phyloP scores from a whole-genome alignment of 805 yeast genomes.

The Hyphopichia homilentoma region DNA sequence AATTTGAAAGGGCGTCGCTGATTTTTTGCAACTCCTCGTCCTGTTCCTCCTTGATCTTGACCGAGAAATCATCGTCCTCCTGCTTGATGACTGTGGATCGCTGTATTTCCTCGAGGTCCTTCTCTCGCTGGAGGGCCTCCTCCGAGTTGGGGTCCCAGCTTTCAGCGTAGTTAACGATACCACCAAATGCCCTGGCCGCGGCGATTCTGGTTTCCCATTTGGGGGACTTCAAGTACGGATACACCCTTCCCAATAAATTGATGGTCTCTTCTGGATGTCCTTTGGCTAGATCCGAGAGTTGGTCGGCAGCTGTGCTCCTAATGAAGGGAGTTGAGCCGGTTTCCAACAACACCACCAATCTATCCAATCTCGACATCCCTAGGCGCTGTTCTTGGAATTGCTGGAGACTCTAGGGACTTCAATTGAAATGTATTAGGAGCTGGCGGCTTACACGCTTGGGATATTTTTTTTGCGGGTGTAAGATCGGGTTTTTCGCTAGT shows the following conservation, averaged over 20 bases:
- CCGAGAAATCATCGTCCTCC: slow-evolving; percentile 21
- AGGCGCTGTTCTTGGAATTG: not conserved
- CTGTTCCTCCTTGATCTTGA: slow-evolving; percentile 35
- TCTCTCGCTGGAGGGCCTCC: slow-evolving; percentile 23
- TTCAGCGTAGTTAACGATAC: slow-evolving; percentile 74
- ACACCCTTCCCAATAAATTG: slow-evolving; percentile 79
- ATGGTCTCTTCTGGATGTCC: slow-evolving; percentile 92
- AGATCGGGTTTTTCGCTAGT: too few species aligned
- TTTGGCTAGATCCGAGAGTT: slow-evolving; percentile 87
- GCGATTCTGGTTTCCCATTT: slow-evolving; percentile 97
- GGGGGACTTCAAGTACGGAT: slow-evolving; percentile 76
- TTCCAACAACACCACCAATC: slow-evolving; percentile 64
- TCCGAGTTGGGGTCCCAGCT: slow-evolving; percentile 79
- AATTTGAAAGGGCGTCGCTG: slow-evolving; percentile 36
- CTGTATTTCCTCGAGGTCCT: slow-evolving; percentile 9
- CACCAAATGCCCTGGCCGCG: slow-evolving; percentile 93
- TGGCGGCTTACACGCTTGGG: too few species aligned
- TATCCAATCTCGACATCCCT: slow-evolving; percentile 48
- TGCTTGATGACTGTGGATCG: slow-evolving; percentile 17
- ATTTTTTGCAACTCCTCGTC: slow-evolving; percentile 40
- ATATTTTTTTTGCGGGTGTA: too few species aligned
- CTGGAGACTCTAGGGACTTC: too few species aligned
- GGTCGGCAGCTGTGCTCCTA: slow-evolving; percentile 95
- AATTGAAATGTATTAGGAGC: too few species aligned
- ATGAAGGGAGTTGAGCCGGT: slow-evolving; percentile 94